Conservation (phyloP, 2,329 filamentous ascomycete genomes). For the Neofusicoccum parvum region DNA sequence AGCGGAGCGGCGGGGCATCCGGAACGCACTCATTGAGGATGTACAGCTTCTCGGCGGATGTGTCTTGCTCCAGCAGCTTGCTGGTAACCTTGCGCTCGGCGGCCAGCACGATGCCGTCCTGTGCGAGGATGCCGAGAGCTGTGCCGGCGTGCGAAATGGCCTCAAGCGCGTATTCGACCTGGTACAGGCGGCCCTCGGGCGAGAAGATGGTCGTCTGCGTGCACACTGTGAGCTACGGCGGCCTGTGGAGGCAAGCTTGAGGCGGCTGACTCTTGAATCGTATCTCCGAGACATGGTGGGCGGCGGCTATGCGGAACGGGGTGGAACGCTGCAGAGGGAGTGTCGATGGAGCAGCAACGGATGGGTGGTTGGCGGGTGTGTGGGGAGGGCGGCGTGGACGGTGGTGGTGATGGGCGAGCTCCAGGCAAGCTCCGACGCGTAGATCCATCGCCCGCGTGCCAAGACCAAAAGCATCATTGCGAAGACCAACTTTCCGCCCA, state of each 20-base stretch:
- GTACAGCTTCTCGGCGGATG: constrained; percentile 99
- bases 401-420: constrained; percentile 29
- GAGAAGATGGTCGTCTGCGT: constrained; percentile 97
- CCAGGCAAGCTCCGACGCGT: constrained; percentile 31
- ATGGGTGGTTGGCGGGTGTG: constrained; percentile 22
- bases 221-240: constrained; percentile 67
- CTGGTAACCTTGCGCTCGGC: constrained; percentile 99
- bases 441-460: constrained; percentile 10
- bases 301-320: constrained; percentile 21
- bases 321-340: background rate
- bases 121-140: constrained; percentile 92
- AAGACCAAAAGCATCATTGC: constrained; percentile 34
- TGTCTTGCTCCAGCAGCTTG: constrained; percentile 98
- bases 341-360: constrained; percentile 24
- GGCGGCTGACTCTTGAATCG: constrained; percentile 80
- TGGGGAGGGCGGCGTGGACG: constrained; percentile 28
- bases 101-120: constrained; percentile 97
- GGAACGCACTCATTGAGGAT: constrained; percentile 88
- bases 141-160: constrained; percentile 98
- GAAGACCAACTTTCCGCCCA: constrained; percentile 24
- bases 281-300: constrained; percentile 89
- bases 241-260: constrained; percentile 80
- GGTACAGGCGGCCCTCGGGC: constrained; percentile 95
- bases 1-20: background rate
- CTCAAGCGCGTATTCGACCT: constrained; percentile 98